Evolutionary conservation across 192 early-diverging fungal genomes (phyloP).

Genomic region (Pilobolus umbonatus): DNA sequence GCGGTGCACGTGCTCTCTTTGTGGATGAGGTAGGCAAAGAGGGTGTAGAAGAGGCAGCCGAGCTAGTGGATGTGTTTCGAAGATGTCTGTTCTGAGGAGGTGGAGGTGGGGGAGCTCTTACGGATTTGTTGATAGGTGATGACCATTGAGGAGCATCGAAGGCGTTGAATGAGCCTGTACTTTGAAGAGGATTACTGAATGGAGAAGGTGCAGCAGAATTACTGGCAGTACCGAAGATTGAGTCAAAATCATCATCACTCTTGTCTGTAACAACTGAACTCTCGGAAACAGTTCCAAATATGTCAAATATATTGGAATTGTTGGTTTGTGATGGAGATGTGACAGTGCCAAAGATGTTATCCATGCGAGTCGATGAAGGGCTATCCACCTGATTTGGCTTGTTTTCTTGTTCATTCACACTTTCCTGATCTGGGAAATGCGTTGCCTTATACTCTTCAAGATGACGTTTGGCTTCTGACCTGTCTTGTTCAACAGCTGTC

Average conservation of each 20-base stretch:
- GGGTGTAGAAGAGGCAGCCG: neutral
- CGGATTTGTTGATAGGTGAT: neutral
- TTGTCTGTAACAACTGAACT: too few relatives aligned
- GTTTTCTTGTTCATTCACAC: neutral
- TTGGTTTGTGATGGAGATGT: neutral
- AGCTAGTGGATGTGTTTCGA: neutral
- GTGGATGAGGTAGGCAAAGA: neutral
- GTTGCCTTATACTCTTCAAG: slow-evolving; percentile 36
- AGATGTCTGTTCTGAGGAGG: slow-evolving; percentile 14
- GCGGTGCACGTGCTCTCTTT: slow-evolving; percentile 9
- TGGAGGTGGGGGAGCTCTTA: slow-evolving; percentile 9
- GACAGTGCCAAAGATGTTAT: too few relatives aligned
- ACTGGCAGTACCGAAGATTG: neutral
- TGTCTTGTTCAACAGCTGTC: slow-evolving; percentile 53
- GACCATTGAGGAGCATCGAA: neutral
- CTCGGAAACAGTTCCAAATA: too few relatives aligned
- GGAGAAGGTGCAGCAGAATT: neutral
- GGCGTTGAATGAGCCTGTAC: neutral
- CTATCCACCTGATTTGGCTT: neutral
- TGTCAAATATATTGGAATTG: neutral
- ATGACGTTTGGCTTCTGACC: slow-evolving; percentile 54
- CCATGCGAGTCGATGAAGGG: too few relatives aligned
- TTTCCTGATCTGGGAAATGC: slow-evolving; percentile 9
- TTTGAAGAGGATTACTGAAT: neutral
- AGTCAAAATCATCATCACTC: slow-evolving; percentile 4